These are phyloP conservation scores for Phaeodactylum tricornutum DNA, from an alignment of 108 stramenopile species.

Conservation along the genomic window DNA sequence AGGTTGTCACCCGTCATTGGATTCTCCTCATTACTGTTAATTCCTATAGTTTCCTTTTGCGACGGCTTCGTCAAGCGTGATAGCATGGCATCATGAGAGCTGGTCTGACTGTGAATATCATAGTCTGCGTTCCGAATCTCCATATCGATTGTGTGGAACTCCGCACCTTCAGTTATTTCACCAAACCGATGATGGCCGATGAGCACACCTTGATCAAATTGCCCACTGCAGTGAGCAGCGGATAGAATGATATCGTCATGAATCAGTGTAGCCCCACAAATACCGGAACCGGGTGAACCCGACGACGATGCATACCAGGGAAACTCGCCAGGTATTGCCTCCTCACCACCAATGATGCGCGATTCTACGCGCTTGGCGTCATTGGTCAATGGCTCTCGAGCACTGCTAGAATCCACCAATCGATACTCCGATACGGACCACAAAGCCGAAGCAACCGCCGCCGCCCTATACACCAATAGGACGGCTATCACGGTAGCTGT, in stretches of 20 bases:
- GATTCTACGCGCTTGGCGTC: too few species aligned
- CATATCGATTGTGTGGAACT: slow-evolving; percentile 1
- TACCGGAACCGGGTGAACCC: too few species aligned
- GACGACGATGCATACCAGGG: too few species aligned
- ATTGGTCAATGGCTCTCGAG: too few species aligned
- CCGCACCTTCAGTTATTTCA: not conserved
- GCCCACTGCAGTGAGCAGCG: slow-evolving; percentile 28
- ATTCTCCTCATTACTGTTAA: slow-evolving; percentile 13
- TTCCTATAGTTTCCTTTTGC: too few species aligned
- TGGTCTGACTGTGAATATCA: slow-evolving; percentile 5
- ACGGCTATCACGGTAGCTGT: too few species aligned
- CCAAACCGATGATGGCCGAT: not conserved
- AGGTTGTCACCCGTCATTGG: slow-evolving; percentile 5
- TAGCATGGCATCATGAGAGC: slow-evolving; percentile 33
- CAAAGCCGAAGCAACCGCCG: too few species aligned
- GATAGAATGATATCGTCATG: slow-evolving; percentile 38
- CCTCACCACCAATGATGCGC: too few species aligned
- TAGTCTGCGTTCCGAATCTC: slow-evolving; percentile 20
- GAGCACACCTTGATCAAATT: slow-evolving; percentile 1
- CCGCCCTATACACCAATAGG: too few species aligned
- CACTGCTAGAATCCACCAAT: too few species aligned
- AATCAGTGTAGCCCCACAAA: slow-evolving; percentile 36
- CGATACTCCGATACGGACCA: too few species aligned
- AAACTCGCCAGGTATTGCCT: too few species aligned
- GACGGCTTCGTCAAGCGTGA: slow-evolving; percentile 10